phyloP scores from a whole-genome alignment of 129 eudicot species.

The Centaurea solstitialis region DNA sequence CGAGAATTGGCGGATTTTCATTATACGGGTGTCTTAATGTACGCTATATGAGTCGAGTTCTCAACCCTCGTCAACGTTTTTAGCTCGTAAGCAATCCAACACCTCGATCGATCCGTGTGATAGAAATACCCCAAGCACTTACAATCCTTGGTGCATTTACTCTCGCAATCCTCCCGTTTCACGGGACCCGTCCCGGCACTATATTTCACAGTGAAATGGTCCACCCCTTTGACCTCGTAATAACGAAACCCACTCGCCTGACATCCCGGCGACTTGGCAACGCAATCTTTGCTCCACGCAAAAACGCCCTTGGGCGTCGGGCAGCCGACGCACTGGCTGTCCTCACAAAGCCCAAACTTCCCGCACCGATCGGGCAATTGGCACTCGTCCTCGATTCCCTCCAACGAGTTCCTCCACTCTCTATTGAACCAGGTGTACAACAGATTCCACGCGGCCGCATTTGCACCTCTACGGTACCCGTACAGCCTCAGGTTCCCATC shows the following conservation, averaged over 20 bases:
- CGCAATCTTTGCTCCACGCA: slow-evolving; percentile 27
- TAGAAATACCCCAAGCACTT: slow-evolving; percentile 56
- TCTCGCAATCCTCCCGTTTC: slow-evolving; percentile 31
- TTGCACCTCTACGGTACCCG: neutral
- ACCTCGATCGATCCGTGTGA: slow-evolving; percentile 37
- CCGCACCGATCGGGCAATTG: slow-evolving; percentile 25
- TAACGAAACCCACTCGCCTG: slow-evolving; percentile 9
- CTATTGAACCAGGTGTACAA: slow-evolving; percentile 3
- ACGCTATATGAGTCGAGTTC: slow-evolving; percentile 36
- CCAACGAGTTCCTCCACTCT: neutral
- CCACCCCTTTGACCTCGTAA: slow-evolving; percentile 35
- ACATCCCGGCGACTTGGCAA: slow-evolving; percentile 6
- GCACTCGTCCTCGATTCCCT: slow-evolving; percentile 1
- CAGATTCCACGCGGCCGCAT: neutral
- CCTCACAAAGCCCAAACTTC: slow-evolving; percentile 42
- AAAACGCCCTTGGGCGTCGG: slow-evolving; percentile 1
- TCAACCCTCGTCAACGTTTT: slow-evolving; percentile 33
- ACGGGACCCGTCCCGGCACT: slow-evolving; percentile 32
- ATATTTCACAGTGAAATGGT: slow-evolving; percentile 40
- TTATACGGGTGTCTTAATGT: slow-evolving; percentile 22
- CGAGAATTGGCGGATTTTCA: too few relatives aligned
- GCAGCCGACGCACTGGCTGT: slow-evolving; percentile 25
- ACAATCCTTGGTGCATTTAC: slow-evolving; percentile 45
- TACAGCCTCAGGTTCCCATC: neutral
- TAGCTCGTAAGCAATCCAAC: slow-evolving; percentile 59